Evolutionary conservation across 179 eudicot genomes (phyloP).

Genomic region (Corrigiola litoralis): DNA sequence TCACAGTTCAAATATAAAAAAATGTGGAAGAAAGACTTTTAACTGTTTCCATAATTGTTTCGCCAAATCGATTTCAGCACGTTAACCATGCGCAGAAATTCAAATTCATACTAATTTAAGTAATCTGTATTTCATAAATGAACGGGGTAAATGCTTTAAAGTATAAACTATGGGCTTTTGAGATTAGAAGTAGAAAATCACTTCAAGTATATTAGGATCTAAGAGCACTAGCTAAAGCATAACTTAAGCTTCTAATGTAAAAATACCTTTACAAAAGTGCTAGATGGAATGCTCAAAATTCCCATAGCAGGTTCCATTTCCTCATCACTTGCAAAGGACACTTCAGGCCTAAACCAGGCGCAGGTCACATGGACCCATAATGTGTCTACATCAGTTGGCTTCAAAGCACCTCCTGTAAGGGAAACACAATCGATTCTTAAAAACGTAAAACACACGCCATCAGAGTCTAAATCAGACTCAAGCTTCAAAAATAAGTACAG

Average conservation of each 20-base stretch:
- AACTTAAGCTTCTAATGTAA: not conserved
- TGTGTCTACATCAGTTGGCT: constrained; percentile 85
- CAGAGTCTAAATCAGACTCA: not conserved
- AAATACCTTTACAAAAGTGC: constrained; percentile 78
- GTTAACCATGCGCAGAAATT: not conserved
- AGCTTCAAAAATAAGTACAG: not conserved
- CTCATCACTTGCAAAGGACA: constrained; percentile 89
- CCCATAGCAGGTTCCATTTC: constrained; percentile 99
- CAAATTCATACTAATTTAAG: not conserved
- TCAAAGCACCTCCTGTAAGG: constrained; percentile 81
- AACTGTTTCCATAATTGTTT: not conserved
- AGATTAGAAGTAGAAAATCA: not conserved
- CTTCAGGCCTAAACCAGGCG: constrained; percentile 99
- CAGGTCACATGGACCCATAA: constrained; percentile 99
- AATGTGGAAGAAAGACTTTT: no score
- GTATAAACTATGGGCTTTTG: not conserved
- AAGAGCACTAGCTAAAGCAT: not conserved
- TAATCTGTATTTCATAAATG: not conserved
- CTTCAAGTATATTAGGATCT: not conserved
- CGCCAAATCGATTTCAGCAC: not conserved
- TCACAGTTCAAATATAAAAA: no score
- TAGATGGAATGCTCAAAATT: constrained; percentile 90
- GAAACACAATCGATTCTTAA: no score
- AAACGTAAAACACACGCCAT: no score
- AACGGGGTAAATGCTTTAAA: not conserved